These are phyloP conservation scores for Clavispora santaluciae DNA, from an alignment of 805 yeast species.

Conservation along the genomic window DNA sequence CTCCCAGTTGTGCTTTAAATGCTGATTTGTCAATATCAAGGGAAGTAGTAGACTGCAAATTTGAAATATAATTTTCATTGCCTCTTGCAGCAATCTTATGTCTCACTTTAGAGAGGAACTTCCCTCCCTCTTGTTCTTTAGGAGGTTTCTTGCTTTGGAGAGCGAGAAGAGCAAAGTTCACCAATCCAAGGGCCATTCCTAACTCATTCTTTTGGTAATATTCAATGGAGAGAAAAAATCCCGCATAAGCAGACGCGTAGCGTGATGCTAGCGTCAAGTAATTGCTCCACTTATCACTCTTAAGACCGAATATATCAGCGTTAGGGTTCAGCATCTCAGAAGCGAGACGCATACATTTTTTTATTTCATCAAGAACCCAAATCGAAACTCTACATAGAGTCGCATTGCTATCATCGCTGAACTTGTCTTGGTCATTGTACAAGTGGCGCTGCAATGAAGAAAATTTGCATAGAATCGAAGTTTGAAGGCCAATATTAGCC, in stretches of 20 bases:
- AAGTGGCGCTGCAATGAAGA: constrained; percentile 31
- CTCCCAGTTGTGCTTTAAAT: constrained; percentile 30
- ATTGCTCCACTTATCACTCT: constrained; percentile 20
- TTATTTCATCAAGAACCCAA: constrained; percentile 31
- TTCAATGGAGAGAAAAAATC: constrained; percentile 42
- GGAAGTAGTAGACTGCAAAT: constrained; percentile 30
- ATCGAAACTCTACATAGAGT: constrained; percentile 44
- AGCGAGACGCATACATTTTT: constrained; percentile 18
- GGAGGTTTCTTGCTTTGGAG: constrained; percentile 29
- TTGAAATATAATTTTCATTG: constrained; percentile 28
- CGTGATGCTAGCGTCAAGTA: constrained; percentile 29
- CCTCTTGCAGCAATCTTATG: constrained; percentile 24
- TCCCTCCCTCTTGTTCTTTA: constrained; percentile 10
- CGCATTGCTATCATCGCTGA: constrained; percentile 28
- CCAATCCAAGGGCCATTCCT: constrained; percentile 44
- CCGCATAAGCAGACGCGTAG: constrained; percentile 40
- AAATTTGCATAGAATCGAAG: constrained; percentile 35
- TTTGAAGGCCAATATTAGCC: constrained; percentile 30
- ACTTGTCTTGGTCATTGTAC: constrained; percentile 6
- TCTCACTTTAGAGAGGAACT: constrained; percentile 18
- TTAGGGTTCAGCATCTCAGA: constrained; percentile 7
- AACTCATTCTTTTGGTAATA: constrained; percentile 40
- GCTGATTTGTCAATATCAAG: constrained; percentile 31
- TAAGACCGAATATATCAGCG: constrained; percentile 6
- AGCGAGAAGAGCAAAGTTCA: constrained; percentile 31